phyloP scores from a whole-genome alignment of 345 rosid genomes.

The Citrus sp. region DNA sequence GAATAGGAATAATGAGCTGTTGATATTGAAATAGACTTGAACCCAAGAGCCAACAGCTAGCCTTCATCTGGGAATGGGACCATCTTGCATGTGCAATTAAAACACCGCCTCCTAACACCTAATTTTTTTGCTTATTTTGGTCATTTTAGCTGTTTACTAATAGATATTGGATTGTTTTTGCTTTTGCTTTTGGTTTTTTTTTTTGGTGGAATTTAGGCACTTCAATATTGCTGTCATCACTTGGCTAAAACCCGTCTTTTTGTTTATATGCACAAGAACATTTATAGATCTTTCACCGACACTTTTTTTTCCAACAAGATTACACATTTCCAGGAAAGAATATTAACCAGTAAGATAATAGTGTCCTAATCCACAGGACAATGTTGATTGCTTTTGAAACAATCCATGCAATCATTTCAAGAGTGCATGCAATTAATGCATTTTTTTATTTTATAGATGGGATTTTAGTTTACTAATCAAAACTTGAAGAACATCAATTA shows the following conservation, averaged over 20 bases:
- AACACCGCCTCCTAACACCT: background rate
- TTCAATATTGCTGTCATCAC: background rate
- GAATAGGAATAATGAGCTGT: constrained; percentile 8
- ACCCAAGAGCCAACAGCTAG: background rate
- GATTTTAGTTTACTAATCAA: background rate
- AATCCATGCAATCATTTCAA: background rate
- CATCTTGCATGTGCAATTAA: constrained; percentile 7
- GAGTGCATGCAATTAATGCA: background rate
- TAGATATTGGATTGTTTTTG: background rate
- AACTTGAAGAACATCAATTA: background rate
- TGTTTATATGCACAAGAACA: background rate
- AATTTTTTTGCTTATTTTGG: background rate
- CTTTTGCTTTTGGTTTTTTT: too few species aligned
- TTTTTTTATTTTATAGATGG: background rate
- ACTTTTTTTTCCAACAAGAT: background rate
- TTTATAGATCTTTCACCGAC: background rate
- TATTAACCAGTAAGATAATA: background rate
- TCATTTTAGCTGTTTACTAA: background rate
- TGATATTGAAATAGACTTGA: background rate
- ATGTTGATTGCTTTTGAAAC: background rate
- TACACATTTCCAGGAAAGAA: background rate
- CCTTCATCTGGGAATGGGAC: constrained; percentile 6
- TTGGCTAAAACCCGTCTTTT: background rate
- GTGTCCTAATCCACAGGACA: background rate
- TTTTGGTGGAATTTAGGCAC: background rate